Evolutionary conservation across 371 early-diverging fungal genomes (phyloP).

Genomic region (Apophysomyces ossiformis): DNA sequence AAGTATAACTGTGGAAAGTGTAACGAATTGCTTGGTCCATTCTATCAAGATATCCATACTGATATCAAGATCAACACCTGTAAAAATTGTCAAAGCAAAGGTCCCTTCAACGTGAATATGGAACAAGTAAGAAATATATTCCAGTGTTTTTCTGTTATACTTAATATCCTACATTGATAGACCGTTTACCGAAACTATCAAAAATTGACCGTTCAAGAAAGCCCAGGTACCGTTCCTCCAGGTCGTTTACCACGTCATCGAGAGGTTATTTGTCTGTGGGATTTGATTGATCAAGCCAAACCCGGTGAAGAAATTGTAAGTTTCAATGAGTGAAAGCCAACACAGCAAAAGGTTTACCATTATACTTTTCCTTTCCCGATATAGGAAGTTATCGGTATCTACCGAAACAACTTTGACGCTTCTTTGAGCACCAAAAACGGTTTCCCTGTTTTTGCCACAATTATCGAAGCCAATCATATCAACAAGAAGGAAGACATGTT

Average conservation of each 20-base stretch:
- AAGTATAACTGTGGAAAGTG: slow-evolving; percentile 98
- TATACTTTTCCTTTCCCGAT: neutral
- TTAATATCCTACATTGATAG: slow-evolving; percentile 32
- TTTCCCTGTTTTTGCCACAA: slow-evolving; percentile 97
- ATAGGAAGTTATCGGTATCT: slow-evolving; percentile 96
- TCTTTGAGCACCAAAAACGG: slow-evolving; percentile 93
- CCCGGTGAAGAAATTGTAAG: slow-evolving; percentile 98
- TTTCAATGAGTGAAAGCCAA: neutral
- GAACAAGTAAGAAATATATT: slow-evolving; percentile 62
- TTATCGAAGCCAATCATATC: slow-evolving; percentile 96
- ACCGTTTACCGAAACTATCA: slow-evolving; percentile 99
- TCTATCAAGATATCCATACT: slow-evolving; percentile 87
- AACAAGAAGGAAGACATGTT: slow-evolving; percentile 88
- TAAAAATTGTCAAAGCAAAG: slow-evolving; percentile 92
- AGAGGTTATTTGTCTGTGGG: slow-evolving; percentile 96
- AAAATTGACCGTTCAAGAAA: slow-evolving; percentile 97
- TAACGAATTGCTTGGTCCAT: slow-evolving; percentile 94
- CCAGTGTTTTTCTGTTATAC: neutral
- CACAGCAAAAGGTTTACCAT: neutral
- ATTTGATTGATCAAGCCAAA: slow-evolving; percentile 96
- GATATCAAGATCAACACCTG: slow-evolving; percentile 92
- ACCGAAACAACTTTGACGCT: slow-evolving; percentile 94
- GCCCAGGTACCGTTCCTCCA: slow-evolving; percentile 97
- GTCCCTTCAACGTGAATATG: slow-evolving; percentile 92
- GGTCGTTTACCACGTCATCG: slow-evolving; percentile 97